Base-by-base conservation (phyloP, 305 asterid genomes). In the Striga hermonthica region DNA sequence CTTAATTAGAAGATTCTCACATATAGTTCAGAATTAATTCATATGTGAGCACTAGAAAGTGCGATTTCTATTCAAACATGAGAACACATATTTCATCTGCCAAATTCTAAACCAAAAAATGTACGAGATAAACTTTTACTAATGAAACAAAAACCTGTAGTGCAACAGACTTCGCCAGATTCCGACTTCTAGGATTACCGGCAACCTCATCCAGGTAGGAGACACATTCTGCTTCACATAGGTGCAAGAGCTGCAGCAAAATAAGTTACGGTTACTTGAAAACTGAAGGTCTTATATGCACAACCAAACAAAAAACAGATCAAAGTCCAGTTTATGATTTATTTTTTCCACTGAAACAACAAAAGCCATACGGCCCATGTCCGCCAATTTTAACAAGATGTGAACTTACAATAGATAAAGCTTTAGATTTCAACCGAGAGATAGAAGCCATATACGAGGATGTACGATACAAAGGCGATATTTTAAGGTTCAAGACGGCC, bases 181-280 rank as follows among this genome's bases (percentile, higher is more conserved):
- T 77, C 83, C 79, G 88, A 80, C 90, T 79, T 72, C 72, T 69
- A 49, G 81, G 76, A 60, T 79, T 82, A 79, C 91, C 86, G 72
- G 96, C 91, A 69, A 91, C 96, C 81, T 88, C 99, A 65, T 94
- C 99, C 83, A 94, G 83, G 83, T 88, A 94, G 70, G 99, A 91
- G 3, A 85, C 85, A 62, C 82, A 84, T 77, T 94, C 99, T 10
- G 95, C 88, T 81, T 94, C 99, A 48, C 98, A 94, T 16, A 94
- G 99, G 79, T 83, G 79, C 86, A 87, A 75, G 58, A 94, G 89
- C 99, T 94, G 93, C 89, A 83, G 64, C 34, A 74, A 50, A 40
- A 70, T 14, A 53, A 52, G 67, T 61, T 31, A 39, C 70, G 70
- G 62, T 65, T 72, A 65, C 67, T 60, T 69, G 54, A 45, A 55